Evolutionary conservation across 2,329 filamentous ascomycete genomes (phyloP).

Genomic region (Ophiostoma australiae): DNA sequence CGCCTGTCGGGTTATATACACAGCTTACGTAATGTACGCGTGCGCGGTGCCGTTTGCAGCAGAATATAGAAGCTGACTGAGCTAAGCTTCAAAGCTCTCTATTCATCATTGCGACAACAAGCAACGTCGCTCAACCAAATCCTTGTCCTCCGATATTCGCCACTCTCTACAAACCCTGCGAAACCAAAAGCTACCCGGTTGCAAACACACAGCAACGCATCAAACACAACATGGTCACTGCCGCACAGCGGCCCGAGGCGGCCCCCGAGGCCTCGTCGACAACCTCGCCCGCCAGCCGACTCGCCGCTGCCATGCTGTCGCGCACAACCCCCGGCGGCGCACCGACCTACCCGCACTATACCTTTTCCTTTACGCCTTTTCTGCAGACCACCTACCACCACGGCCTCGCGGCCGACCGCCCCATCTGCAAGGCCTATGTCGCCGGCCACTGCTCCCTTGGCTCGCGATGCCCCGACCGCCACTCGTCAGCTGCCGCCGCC

Average conservation of each 20-base stretch:
- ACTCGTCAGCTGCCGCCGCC: slow-evolving; percentile 42
- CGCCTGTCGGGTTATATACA: background rate
- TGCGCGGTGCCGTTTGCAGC: background rate
- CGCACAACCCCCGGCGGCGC: slow-evolving; percentile 30
- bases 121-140: background rate
- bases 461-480: slow-evolving; percentile 77
- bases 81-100: slow-evolving; percentile 3
- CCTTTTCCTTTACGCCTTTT: slow-evolving; percentile 82
- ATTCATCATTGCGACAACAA: background rate
- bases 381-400: slow-evolving; percentile 78
- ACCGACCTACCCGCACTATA: slow-evolving; percentile 47
- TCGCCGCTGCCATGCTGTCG: slow-evolving; percentile 14
- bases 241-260: slow-evolving; percentile 2
- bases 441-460: slow-evolving; percentile 84
- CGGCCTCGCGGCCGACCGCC: slow-evolving; percentile 70
- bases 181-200: background rate
- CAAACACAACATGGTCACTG: background rate
- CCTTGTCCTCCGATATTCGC: background rate
- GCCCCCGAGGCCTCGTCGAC: background rate
- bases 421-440: slow-evolving; percentile 75
- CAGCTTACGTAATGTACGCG: background rate
- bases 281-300: background rate
- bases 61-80: background rate
- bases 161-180: background rate
- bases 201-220: background rate